Evolutionary conservation across 202 grass and related monocot species (phyloP).

Genomic region (Bolboschoenoplectus hybrid): DNA sequence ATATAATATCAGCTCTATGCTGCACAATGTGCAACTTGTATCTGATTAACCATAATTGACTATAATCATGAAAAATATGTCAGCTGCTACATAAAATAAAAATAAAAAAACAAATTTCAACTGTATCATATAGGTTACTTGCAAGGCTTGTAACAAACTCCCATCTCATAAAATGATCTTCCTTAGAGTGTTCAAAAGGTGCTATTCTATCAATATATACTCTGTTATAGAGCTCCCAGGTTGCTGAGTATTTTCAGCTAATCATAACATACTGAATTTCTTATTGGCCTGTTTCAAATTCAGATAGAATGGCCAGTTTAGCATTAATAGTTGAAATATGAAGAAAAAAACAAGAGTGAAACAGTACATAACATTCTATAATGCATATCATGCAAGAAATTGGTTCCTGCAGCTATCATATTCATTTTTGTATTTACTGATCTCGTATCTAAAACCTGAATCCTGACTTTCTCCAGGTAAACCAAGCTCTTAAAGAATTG

Average conservation of each 20-base stretch:
- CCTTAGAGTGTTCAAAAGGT: background rate
- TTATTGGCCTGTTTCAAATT: background rate
- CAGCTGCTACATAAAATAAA: background rate
- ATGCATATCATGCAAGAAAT: background rate
- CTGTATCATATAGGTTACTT: background rate
- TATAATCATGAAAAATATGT: no score
- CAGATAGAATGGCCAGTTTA: background rate
- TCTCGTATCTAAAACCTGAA: background rate
- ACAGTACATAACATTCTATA: background rate
- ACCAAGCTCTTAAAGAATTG: constrained; percentile 76
- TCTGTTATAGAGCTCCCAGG: background rate
- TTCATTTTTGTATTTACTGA: background rate
- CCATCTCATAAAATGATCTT: background rate
- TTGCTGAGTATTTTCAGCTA: background rate
- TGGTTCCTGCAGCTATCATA: background rate
- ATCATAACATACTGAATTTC: background rate
- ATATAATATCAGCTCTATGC: background rate
- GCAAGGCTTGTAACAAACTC: background rate
- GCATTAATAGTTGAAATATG: background rate
- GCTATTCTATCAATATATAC: background rate
- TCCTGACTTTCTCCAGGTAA: constrained; percentile 56
- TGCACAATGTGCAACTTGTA: background rate
- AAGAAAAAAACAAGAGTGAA: background rate
- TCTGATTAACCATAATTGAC: background rate
- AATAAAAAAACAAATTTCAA: background rate